Conservation (phyloP, 2,329 filamentous ascomycete genomes). For the Graphiopsis chlorocephala region DNA sequence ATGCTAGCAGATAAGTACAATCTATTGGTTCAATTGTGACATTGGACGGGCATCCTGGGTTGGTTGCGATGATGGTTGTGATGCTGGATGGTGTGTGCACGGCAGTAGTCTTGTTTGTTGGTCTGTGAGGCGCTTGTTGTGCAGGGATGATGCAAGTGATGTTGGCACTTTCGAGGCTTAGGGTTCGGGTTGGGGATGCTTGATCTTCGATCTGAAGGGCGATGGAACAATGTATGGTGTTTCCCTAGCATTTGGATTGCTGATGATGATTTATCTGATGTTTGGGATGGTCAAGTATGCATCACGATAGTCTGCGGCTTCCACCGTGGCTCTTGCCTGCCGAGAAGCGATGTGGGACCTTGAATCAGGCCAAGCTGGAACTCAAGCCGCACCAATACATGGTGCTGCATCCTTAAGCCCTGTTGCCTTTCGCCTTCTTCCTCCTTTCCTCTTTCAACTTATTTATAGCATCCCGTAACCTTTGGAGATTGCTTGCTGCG, state of each 20-base stretch:
- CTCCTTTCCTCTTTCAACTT: background rate
- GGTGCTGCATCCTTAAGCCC: background rate
- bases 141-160: slow-evolving; percentile 5
- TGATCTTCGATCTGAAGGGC: background rate
- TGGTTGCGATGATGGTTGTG: background rate
- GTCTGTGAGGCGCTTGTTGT: background rate
- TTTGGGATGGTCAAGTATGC: background rate
- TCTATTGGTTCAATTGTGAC: background rate
- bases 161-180: background rate
- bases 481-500: background rate
- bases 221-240: background rate
- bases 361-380: background rate
- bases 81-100: background rate
- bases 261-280: background rate
- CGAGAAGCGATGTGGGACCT: background rate
- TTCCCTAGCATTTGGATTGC: background rate
- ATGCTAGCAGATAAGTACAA: background rate
- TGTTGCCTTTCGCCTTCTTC: background rate
- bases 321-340: background rate
- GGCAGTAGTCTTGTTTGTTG: background rate
- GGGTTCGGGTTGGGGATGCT: background rate
- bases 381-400: background rate
- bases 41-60: background rate
- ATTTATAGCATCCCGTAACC: background rate
- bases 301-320: background rate